These are phyloP conservation scores for Castanea mollissima DNA, from an alignment of 306 rosid genomes.

Conservation along the genomic window DNA sequence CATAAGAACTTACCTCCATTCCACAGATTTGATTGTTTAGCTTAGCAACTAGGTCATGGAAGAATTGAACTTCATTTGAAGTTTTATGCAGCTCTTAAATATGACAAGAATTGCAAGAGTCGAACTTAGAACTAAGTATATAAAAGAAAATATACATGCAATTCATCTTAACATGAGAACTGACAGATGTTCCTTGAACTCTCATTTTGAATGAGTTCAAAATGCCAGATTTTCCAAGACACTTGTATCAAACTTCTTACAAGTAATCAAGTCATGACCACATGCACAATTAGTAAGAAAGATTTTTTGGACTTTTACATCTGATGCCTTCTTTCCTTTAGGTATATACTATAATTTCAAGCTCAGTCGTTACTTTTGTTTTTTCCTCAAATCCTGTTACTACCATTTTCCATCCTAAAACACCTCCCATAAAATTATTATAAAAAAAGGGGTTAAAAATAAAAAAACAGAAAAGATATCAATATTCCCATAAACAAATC, in stretches of 20 bases:
- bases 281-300: not conserved
- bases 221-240: slow-evolving; percentile 8
- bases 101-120: slow-evolving; percentile 4
- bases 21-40: slow-evolving; percentile 59
- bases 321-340: not conserved
- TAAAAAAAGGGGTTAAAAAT: no score
- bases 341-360: not conserved
- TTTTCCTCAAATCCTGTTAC: not conserved
- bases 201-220: not conserved
- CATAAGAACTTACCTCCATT: slow-evolving; percentile 48
- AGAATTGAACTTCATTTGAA: slow-evolving; percentile 50
- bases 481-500: not conserved
- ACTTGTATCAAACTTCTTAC: not conserved
- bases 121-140: not conserved
- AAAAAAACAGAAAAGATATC: not conserved
- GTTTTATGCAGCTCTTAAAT: slow-evolving; percentile 42
- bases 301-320: not conserved
- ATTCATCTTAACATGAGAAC: slow-evolving; percentile 1
- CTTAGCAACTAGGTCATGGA: slow-evolving; percentile 65
- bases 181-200: not conserved
- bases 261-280: not conserved
- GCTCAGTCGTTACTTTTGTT: not conserved
- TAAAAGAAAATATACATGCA: not conserved
- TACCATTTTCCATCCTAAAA: no score
- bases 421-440: no score